Evolutionary conservation across 148 eudicot genomes (phyloP).

Genomic region (Arbutus unedo): DNA sequence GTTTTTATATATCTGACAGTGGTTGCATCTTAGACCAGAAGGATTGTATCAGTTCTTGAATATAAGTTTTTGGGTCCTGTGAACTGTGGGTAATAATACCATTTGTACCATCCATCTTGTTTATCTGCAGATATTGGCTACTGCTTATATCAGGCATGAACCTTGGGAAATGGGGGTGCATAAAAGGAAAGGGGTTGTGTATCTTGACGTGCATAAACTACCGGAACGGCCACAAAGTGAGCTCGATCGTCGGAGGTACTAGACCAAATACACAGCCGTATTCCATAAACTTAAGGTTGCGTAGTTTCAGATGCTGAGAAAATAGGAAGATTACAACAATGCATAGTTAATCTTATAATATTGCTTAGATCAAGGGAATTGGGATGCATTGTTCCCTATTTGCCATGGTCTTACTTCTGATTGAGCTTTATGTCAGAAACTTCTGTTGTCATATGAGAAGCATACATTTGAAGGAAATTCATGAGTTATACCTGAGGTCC

Average conservation of each 20-base stretch:
- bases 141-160: conserved; percentile 89
- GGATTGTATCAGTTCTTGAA: neutral
- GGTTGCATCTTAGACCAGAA: neutral
- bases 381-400: neutral
- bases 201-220: conserved; percentile 94
- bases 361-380: neutral
- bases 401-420: neutral
- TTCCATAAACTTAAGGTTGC: neutral
- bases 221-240: conserved; percentile 89
- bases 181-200: conserved; percentile 89
- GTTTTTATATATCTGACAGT: neutral
- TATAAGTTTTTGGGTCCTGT: neutral
- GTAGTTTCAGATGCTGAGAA: neutral
- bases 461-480: neutral
- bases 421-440: neutral
- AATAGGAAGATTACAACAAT: neutral
- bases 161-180: conserved; percentile 99
- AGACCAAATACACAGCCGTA: neutral
- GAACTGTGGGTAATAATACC: neutral
- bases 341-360: neutral
- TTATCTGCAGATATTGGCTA: conserved; percentile 74
- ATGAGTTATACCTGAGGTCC: neutral
- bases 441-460: neutral
- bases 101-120: neutral
- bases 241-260: conserved; percentile 78